Conservation (phyloP, 768 basidiomycete species). For the Pholiota conissans region DNA sequence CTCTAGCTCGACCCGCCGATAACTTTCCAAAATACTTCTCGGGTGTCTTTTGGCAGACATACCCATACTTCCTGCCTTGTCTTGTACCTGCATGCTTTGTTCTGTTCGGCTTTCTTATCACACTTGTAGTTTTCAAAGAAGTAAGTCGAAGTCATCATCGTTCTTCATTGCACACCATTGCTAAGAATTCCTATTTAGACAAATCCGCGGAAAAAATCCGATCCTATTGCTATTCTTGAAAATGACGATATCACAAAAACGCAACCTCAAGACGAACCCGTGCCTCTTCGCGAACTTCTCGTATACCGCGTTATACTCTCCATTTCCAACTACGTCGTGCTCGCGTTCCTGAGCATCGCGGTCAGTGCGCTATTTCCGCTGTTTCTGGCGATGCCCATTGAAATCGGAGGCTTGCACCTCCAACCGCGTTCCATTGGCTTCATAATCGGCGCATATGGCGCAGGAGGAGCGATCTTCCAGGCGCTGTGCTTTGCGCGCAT, state of each 20-base stretch:
- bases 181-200: slow-evolving; percentile 22
- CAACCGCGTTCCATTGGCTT: slow-evolving; percentile 63
- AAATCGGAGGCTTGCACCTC: slow-evolving; percentile 66
- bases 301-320: slow-evolving; percentile 64
- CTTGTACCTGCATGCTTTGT: slow-evolving; percentile 36
- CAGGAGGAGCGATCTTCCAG: slow-evolving; percentile 40
- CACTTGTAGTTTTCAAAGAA: slow-evolving; percentile 43
- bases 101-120: slow-evolving; percentile 31
- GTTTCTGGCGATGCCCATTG: slow-evolving; percentile 67
- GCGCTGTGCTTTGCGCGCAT: slow-evolving; percentile 40
- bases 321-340: slow-evolving; percentile 65
- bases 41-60: slow-evolving; percentile 56
- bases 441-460: slow-evolving; percentile 45
- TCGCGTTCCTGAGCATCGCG: slow-evolving; percentile 64
- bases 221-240: slow-evolving; percentile 13
- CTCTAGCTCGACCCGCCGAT: slow-evolving; percentile 63
- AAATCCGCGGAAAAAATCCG: slow-evolving; percentile 21
- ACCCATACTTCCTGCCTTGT: slow-evolving; percentile 80
- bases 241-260: slow-evolving; percentile 12
- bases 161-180: neutral
- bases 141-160: slow-evolving; percentile 23
- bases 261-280: slow-evolving; percentile 25
- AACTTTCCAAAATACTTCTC: slow-evolving; percentile 62
- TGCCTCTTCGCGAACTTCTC: slow-evolving; percentile 42
- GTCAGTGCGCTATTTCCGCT: slow-evolving; percentile 59